These are phyloP conservation scores for Oehlia diaphana DNA, from an alignment of 192 early-diverging fungal genomes.

Conservation along the genomic window DNA sequence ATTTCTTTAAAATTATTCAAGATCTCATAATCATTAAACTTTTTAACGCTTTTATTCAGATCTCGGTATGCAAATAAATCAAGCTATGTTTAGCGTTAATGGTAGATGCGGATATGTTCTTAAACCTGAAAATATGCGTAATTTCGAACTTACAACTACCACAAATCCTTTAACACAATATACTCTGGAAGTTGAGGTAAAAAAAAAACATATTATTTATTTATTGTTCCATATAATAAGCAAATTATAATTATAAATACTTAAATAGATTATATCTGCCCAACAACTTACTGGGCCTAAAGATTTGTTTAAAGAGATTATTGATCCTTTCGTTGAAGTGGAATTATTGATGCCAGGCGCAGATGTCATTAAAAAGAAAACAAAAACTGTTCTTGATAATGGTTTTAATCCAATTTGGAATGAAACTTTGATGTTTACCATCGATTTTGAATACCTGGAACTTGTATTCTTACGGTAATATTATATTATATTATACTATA, in stretches of 20 bases:
- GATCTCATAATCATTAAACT: background rate
- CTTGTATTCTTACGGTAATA: conserved; percentile 42
- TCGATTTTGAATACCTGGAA: conserved; percentile 42
- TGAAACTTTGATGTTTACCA: conserved; percentile 38
- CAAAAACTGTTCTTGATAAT: conserved; percentile 53
- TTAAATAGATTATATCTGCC: conserved; percentile 58
- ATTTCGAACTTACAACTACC: conserved; percentile 31
- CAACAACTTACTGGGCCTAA: conserved; percentile 71
- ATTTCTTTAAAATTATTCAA: background rate
- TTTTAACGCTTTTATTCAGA: conserved; percentile 39
- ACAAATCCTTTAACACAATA: conserved; percentile 27
- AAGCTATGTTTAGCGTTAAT: conserved; percentile 79
- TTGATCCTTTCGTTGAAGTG: conserved; percentile 63
- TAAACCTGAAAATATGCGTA: conserved; percentile 60
- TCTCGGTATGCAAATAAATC: conserved; percentile 77
- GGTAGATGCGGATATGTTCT: conserved; percentile 79
- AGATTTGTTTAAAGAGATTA: conserved; percentile 49
- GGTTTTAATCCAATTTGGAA: conserved; percentile 53
- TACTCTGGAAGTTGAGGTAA: conserved; percentile 42
- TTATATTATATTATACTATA: background rate
- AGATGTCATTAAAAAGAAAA: conserved; percentile 49
- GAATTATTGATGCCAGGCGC: conserved; percentile 51
- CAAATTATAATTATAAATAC: background rate
- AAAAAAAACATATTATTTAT: too few relatives aligned
- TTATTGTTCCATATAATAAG: too few relatives aligned